A percentile compares a stretch with the other conserved stretches of the same genome.
phyloP scores from a whole-genome alignment of 1,284 basidiomycete genomes.

The Agroathelia rolfsii region DNA sequence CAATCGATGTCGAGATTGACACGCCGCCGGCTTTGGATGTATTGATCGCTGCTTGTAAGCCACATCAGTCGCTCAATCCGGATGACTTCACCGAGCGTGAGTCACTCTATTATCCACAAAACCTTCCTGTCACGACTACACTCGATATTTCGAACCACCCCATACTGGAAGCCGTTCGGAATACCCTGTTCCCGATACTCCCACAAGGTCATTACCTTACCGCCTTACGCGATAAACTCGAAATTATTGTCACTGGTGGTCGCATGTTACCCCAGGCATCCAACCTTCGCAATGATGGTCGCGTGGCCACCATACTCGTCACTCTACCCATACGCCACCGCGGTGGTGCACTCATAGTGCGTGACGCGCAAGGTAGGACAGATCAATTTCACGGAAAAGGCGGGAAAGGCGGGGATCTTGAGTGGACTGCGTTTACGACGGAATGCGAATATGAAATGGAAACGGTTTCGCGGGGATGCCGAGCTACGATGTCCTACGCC shows the following conservation, averaged over 20 bases:
- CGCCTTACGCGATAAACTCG: constrained; percentile 56
- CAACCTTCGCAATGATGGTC: constrained; percentile 46
- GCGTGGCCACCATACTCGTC: constrained; percentile 62
- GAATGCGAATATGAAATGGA: constrained; percentile 70
- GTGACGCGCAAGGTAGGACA: constrained; percentile 42
- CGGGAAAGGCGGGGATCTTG: constrained; percentile 54
- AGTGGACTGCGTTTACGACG: constrained; percentile 65
- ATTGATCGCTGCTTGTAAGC: constrained; percentile 63
- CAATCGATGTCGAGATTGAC: constrained; percentile 64
- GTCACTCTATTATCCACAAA: constrained; percentile 62
- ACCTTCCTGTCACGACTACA: constrained; percentile 60
- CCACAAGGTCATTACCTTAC: constrained; percentile 61
- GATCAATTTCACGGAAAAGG: constrained; percentile 56
- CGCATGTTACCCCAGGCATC: constrained; percentile 45
- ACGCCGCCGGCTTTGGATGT: constrained; percentile 73
- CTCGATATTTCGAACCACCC: constrained; percentile 73
- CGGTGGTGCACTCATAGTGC: constrained; percentile 55
- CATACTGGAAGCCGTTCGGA: constrained; percentile 64
- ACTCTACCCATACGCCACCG: constrained; percentile 64
- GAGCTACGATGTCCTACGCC: constrained; percentile 59
- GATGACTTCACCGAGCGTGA: constrained; percentile 49
- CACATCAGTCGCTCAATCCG: constrained; percentile 45
- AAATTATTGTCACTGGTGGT: constrained; percentile 53
- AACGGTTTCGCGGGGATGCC: constrained; percentile 56
- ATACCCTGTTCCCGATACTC: constrained; percentile 56